These are phyloP conservation scores for Spinacia oleracea DNA, from an alignment of 179 eudicot genomes.

Conservation along the genomic window DNA sequence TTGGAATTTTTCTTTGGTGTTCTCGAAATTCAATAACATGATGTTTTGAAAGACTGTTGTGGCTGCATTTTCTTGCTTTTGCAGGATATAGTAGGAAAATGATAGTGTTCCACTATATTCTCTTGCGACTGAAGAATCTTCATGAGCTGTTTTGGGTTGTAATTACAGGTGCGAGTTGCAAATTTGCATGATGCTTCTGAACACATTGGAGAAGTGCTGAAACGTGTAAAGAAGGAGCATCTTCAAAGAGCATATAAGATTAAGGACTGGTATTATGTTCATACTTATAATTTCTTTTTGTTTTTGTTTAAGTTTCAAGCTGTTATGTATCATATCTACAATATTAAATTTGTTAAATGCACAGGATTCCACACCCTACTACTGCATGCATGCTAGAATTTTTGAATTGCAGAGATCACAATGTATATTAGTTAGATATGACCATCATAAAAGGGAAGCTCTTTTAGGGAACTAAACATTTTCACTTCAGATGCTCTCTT, in stretches of 20 bases:
- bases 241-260: conserved; percentile 85
- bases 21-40: not conserved
- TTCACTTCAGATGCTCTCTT: not conserved
- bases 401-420: not conserved
- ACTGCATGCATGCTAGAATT: not conserved
- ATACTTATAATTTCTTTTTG: not conserved
- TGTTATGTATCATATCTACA: not conserved
- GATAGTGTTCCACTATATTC: not conserved
- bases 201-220: conserved; percentile 93
- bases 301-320: not conserved
- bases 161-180: conserved; percentile 80
- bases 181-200: conserved; percentile 88
- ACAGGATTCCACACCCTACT: not conserved
- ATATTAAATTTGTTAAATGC: not conserved
- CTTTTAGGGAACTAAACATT: not conserved
- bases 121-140: not conserved
- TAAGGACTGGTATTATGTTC: conserved; percentile 51
- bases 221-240: conserved; percentile 88
- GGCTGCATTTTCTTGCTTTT: not conserved
- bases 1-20: not conserved
- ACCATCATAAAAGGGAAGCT: not conserved
- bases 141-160: conserved; percentile 4
- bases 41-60: not conserved
- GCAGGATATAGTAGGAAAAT: not conserved
- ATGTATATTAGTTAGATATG: not conserved